phyloP scores from a whole-genome alignment of 768 basidiomycete species.

The Pleurotus cornucopiae region DNA sequence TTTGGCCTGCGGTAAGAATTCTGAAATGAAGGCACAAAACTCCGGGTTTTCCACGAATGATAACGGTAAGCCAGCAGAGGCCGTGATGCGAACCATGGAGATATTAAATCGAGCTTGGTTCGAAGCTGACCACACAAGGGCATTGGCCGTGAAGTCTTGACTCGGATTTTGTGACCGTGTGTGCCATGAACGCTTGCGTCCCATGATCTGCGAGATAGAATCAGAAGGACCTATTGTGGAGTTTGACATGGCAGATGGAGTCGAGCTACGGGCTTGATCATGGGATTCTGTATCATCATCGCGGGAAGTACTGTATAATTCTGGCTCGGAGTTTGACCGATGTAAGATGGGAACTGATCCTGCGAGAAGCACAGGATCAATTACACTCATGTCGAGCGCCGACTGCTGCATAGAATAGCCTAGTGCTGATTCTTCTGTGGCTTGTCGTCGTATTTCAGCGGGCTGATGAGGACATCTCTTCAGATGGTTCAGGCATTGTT shows the following conservation, averaged over 20 bases:
- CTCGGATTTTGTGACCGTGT: background rate
- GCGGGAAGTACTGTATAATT: background rate
- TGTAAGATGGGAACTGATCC: background rate
- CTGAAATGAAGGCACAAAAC: conserved; percentile 15
- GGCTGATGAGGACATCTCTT: background rate
- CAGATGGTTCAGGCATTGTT: background rate
- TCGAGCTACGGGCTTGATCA: background rate
- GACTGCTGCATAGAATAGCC: background rate
- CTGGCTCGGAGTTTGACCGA: background rate
- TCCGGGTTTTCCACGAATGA: conserved; percentile 19
- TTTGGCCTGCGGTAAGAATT: conserved; percentile 17
- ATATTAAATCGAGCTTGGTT: conserved; percentile 9
- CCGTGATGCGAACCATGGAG: conserved; percentile 10
- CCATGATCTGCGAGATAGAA: background rate
- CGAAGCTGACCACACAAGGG: background rate
- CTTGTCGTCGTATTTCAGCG: background rate
- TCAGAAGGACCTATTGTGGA: background rate
- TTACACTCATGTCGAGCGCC: background rate
- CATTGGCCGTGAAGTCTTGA: background rate
- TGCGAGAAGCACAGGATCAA: background rate
- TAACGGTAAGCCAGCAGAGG: conserved; percentile 17
- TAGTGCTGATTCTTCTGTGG: background rate
- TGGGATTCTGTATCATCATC: background rate
- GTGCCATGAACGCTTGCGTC: background rate
- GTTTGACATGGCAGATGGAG: background rate